Evolutionary conservation across 129 eudicot genomes (phyloP).

Genomic region (Centaurea solstitialis): DNA sequence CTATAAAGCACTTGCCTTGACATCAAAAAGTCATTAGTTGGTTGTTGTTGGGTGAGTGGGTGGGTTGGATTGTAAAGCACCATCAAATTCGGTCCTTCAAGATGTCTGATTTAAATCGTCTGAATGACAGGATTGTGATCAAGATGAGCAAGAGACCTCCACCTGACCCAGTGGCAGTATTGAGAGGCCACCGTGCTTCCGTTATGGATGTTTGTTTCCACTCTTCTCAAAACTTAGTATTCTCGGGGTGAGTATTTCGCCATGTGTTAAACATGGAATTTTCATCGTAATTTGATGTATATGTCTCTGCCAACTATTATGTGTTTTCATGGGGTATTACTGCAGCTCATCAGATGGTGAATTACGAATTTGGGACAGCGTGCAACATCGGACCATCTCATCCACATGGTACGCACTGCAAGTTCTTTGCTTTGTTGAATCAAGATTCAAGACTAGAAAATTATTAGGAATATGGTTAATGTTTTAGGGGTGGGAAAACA

Average conservation of each 20-base stretch:
- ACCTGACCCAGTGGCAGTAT: conserved; percentile 88
- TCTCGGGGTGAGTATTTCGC: conserved; percentile 52
- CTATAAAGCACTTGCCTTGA: neutral
- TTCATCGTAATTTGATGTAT: neutral
- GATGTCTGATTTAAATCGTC: conserved; percentile 30
- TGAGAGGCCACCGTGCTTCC: conserved; percentile 91
- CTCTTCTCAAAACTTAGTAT: conserved; percentile 54
- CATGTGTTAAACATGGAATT: neutral
- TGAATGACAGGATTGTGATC: conserved; percentile 27
- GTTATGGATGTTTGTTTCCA: conserved; percentile 83
- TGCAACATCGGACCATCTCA: conserved; percentile 80
- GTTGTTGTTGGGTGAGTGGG: neutral
- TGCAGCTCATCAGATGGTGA: conserved; percentile 84
- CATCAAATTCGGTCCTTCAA: neutral
- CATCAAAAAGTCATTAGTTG: neutral
- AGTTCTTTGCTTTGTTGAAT: neutral
- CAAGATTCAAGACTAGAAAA: neutral
- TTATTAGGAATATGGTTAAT: neutral
- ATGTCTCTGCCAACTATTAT: neutral
- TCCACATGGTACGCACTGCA: conserved; percentile 60
- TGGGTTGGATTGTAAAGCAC: neutral
- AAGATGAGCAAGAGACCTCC: conserved; percentile 89
- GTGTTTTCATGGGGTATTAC: neutral
- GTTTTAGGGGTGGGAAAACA: neutral
- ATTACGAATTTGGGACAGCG: conserved; percentile 78